phyloP scores from a whole-genome alignment of 768 basidiomycete species.

The Suillus variegatus region DNA sequence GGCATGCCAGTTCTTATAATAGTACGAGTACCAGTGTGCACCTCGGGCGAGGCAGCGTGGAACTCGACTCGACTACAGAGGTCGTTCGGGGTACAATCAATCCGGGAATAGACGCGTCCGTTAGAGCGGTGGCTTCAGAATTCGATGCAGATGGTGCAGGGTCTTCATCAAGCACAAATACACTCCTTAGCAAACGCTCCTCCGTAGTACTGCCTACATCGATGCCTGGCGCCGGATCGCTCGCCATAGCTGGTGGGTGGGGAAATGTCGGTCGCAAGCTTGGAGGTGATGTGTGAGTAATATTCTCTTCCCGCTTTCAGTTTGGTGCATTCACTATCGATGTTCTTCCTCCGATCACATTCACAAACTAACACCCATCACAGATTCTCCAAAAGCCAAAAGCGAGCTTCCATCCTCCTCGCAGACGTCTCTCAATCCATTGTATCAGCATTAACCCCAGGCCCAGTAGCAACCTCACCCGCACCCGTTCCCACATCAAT shows the following conservation, averaged over 20 bases:
- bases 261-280: slow-evolving; percentile 62
- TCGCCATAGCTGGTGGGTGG: slow-evolving; percentile 36
- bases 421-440: slow-evolving; percentile 65
- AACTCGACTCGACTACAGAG: not conserved
- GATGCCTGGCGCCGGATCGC: slow-evolving; percentile 41
- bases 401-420: slow-evolving; percentile 65
- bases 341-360: not conserved
- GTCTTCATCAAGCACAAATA: too few relatives aligned
- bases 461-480: slow-evolving; percentile 33
- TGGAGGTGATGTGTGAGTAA: slow-evolving; percentile 55
- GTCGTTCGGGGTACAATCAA: not conserved
- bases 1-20: slow-evolving; percentile 1
- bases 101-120: not conserved
- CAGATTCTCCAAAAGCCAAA: slow-evolving; percentile 69
- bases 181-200: not conserved
- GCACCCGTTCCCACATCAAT: slow-evolving; percentile 6
- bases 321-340: not conserved
- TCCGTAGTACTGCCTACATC: slow-evolving; percentile 37
- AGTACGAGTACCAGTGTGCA: slow-evolving; percentile 3
- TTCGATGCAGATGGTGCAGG: not conserved
- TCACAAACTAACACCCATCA: not conserved
- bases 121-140: not conserved
- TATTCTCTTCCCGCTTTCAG: not conserved
- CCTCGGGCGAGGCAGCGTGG: not conserved
- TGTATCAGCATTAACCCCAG: slow-evolving; percentile 46